These are phyloP conservation scores for Alternaria infectoria DNA, from an alignment of 2,329 filamentous ascomycete species.

Conservation along the genomic window DNA sequence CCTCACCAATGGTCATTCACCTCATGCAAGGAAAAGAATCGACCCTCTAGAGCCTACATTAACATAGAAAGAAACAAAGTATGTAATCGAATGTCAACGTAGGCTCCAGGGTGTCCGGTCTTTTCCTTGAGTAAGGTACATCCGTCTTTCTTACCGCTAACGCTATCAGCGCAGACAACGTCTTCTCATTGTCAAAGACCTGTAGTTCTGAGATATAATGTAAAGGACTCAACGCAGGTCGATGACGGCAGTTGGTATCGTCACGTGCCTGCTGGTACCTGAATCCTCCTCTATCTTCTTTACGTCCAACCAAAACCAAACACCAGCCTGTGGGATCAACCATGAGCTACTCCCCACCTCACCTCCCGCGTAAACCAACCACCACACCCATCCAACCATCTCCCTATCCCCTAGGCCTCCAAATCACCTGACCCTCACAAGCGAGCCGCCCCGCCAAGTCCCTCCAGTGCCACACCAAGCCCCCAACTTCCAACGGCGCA, in stretches of 20 bases:
- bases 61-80: no score
- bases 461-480: not conserved
- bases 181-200: no score
- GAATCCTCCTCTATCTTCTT: not conserved
- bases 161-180: no score
- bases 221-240: not conserved
- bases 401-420: not conserved
- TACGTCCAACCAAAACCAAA: not conserved
- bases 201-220: not conserved
- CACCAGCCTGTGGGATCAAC: not conserved
- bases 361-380: not conserved
- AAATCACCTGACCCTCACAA: not conserved
- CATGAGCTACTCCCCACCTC: accelerated
- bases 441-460: not conserved
- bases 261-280: not conserved
- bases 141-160: no score
- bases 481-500: not conserved
- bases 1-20: not conserved
- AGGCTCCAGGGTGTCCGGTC: no score
- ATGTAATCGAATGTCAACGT: no score
- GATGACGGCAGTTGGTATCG: not conserved
- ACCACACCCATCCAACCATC: not conserved
- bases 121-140: no score
- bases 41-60: no score
- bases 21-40: no score